Percentiles rank a stretch among this genome's conserved stretches.
Evolutionary conservation across 2,329 filamentous ascomycete genomes (phyloP).

Genomic region (Pyricularia pennisetigena): DNA sequence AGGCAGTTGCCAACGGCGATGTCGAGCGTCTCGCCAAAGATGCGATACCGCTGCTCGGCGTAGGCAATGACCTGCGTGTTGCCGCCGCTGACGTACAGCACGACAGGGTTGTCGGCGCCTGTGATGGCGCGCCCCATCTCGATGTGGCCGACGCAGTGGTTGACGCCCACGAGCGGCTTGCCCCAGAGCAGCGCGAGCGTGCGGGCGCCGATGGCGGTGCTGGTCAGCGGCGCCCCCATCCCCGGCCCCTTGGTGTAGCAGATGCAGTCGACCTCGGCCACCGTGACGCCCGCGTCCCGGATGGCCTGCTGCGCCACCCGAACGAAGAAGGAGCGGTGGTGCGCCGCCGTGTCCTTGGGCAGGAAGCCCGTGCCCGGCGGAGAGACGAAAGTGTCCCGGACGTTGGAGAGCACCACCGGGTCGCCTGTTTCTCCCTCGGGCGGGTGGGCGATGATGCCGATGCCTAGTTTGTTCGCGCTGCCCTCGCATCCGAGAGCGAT

Average conservation of each 20-base stretch:
- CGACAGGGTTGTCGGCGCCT: conserved; percentile 80
- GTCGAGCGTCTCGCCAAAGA: conserved; percentile 95
- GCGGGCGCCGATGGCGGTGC: conserved; percentile 73
- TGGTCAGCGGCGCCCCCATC: conserved; percentile 88
- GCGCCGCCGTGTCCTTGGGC: conserved; percentile 88
- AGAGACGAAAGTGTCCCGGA: conserved; percentile 87
- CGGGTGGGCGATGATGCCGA: conserved; percentile 81
- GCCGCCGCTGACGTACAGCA: conserved; percentile 89
- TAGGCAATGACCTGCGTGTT: conserved; percentile 99
- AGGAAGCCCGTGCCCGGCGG: conserved; percentile 91
- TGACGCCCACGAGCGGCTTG: conserved; percentile 85
- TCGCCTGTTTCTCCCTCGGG: conserved; percentile 26
- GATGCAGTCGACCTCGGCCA: conserved; percentile 73
- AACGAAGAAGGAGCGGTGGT: conserved; percentile 83
- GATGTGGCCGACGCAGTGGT: conserved; percentile 97
- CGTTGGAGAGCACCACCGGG: conserved; percentile 72
- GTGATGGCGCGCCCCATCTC: conserved; percentile 97
- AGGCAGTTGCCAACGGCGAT: conserved; percentile 97
- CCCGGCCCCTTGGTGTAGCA: conserved; percentile 94
- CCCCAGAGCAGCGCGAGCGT: conserved; percentile 76
- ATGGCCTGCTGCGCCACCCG: conserved; percentile 72
- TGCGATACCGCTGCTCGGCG: conserved; percentile 86
- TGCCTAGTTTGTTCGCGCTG: conserved; percentile 94
- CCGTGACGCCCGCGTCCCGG: conserved; percentile 50
- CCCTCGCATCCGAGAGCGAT: conserved; percentile 64